These are phyloP conservation scores for Phyllachora maydis DNA, from an alignment of 2,329 filamentous ascomycete genomes.

Conservation along the genomic window DNA sequence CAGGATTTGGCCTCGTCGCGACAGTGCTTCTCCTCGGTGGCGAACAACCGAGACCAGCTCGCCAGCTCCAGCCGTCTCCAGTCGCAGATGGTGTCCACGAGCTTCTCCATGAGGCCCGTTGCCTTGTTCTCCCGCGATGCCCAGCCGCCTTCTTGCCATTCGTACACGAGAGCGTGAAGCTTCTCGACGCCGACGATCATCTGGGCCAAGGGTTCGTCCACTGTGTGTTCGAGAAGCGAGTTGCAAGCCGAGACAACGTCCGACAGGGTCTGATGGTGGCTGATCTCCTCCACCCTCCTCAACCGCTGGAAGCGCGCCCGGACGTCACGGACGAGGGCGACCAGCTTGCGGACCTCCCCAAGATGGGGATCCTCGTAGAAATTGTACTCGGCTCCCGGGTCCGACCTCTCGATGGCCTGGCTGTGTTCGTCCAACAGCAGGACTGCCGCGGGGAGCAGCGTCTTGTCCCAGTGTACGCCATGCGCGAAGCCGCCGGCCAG, in stretches of 20 bases:
- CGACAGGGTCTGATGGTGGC: conserved; percentile 52
- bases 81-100: conserved; percentile 63
- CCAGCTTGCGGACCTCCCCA: conserved; percentile 51
- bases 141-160: conserved; percentile 80
- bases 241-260: conserved; percentile 63
- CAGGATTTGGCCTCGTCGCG: conserved; percentile 64
- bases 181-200: conserved; percentile 76
- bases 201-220: conserved; percentile 70
- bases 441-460: conserved; percentile 44
- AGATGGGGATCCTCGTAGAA: conserved; percentile 78
- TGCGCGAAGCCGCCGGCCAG: conserved; percentile 6
- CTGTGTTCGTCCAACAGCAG: conserved; percentile 36
- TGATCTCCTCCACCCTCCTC: conserved; percentile 41
- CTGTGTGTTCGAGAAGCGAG: conserved; percentile 51
- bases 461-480: conserved; percentile 20
- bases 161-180: conserved; percentile 64
- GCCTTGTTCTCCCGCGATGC: conserved; percentile 64
- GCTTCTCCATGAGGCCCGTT: conserved; percentile 46
- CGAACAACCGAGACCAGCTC: conserved; percentile 78
- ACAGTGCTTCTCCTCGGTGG: conserved; percentile 61
- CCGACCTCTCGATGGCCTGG: conserved; percentile 1
- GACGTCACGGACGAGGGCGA: conserved; percentile 46
- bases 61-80: conserved; percentile 85
- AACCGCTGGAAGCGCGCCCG: conserved; percentile 55
- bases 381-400: conserved; percentile 40